A percentile compares a stretch with the other conserved stretches of the same genome.
These are phyloP conservation scores for Monosporascus sp. DNA, from an alignment of 2,329 filamentous ascomycete species.

Conservation along the genomic window DNA sequence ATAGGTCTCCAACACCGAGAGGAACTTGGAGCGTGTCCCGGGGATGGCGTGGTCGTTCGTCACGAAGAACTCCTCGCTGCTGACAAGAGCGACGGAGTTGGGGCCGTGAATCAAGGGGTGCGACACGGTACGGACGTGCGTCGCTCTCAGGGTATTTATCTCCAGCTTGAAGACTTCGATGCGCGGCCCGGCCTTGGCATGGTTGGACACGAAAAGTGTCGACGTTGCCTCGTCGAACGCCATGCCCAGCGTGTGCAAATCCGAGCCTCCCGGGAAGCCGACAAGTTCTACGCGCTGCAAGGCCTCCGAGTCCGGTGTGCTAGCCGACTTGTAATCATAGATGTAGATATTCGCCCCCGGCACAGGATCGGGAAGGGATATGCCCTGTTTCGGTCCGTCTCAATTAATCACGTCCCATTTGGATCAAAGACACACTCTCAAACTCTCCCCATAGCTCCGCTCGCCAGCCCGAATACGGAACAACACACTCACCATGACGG, in stretches of 20 bases:
- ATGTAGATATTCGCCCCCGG: conserved; percentile 28
- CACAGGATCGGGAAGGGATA: conserved; percentile 22
- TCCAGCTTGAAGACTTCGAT: conserved; percentile 37
- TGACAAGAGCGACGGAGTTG: conserved; percentile 33
- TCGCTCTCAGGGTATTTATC: conserved; percentile 25
- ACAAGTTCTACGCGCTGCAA: conserved; percentile 20
- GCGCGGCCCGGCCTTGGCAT: conserved; percentile 25
- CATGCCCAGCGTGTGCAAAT: conserved; percentile 37
- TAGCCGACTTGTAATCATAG: conserved; percentile 30
- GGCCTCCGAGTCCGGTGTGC: conserved; percentile 12
- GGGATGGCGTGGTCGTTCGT: conserved; percentile 36
- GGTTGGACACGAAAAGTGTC: conserved; percentile 33
- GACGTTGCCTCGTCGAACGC: conserved; percentile 30
- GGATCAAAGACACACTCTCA: no score
- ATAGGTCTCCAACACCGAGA: conserved; percentile 30
- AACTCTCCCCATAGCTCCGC: no score
- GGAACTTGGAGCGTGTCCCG: conserved; percentile 12
- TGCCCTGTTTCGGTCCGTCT: conserved; percentile 9
- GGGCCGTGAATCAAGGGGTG: conserved; percentile 34
- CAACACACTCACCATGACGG: conserved; percentile 28
- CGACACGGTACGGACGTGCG: conserved; percentile 29
- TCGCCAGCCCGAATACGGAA: background rate
- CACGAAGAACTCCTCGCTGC: conserved; percentile 32
- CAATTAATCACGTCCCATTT: no score
- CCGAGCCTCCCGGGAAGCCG: conserved; percentile 16